phyloP scores from a whole-genome alignment of 1,284 basidiomycete species.

The Ustilago bromivora region DNA sequence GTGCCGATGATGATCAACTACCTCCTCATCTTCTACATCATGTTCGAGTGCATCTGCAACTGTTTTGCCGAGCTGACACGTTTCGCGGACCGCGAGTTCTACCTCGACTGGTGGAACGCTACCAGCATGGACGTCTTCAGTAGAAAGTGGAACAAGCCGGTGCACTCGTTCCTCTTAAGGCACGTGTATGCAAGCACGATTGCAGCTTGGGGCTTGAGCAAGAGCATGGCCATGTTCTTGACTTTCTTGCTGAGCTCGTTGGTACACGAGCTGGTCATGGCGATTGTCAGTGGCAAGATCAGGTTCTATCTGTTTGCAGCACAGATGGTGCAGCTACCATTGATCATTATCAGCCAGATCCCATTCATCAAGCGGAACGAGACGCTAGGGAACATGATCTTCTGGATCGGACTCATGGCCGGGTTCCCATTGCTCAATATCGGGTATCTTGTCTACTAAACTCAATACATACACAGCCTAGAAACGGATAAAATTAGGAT shows the following conservation, averaged over 20 bases:
- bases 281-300: constrained; percentile 71
- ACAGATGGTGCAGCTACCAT: constrained; percentile 89
- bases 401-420: constrained; percentile 85
- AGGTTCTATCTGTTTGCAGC: constrained; percentile 68
- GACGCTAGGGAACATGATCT: constrained; percentile 75
- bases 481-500: not conserved
- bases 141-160: constrained; percentile 71
- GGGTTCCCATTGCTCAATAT: constrained; percentile 94
- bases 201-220: constrained; percentile 80
- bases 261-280: constrained; percentile 96
- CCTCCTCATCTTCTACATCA: constrained; percentile 69
- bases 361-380: constrained; percentile 58
- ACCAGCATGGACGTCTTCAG: constrained; percentile 93
- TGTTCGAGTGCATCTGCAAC: constrained; percentile 85
- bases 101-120: constrained; percentile 98
- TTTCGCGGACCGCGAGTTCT: constrained; percentile 97
- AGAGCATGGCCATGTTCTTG: constrained; percentile 83
- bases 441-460: constrained; percentile 72
- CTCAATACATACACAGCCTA: not conserved
- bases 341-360: constrained; percentile 82
- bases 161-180: constrained; percentile 90
- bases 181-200: constrained; percentile 92
- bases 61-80: constrained; percentile 80
- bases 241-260: constrained; percentile 78
- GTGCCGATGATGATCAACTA: constrained; percentile 87